Conservation (phyloP, 2,329 filamentous ascomycete species). For the Amesomyces nigricolor region DNA sequence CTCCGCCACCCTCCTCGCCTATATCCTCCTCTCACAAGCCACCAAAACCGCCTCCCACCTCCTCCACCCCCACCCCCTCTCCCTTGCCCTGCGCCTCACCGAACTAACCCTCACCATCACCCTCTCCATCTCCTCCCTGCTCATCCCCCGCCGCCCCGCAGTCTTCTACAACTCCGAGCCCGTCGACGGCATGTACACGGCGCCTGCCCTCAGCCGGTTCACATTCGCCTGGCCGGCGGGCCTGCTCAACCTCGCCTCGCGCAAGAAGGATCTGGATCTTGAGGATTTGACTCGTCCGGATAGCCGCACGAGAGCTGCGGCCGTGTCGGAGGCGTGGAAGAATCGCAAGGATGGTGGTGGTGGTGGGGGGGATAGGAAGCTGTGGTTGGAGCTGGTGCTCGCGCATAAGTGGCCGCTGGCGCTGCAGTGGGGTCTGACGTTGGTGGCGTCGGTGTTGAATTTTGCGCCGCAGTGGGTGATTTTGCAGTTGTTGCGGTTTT, state of each 20-base stretch:
- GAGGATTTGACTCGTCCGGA: slow-evolving; percentile 58
- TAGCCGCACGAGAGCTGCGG: slow-evolving; percentile 47
- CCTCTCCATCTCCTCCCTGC: slow-evolving; percentile 46
- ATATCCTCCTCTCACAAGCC: slow-evolving; percentile 42
- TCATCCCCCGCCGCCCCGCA: slow-evolving; percentile 61
- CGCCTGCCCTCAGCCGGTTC: slow-evolving; percentile 54
- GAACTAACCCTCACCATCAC: slow-evolving; percentile 43
- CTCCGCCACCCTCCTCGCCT: slow-evolving; percentile 42
- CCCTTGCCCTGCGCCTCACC: slow-evolving; percentile 42
- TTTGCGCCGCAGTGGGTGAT: slow-evolving; percentile 67
- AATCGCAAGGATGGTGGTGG: slow-evolving; percentile 37
- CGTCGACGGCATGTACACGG: slow-evolving; percentile 60
- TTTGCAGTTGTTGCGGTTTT: slow-evolving; percentile 56
- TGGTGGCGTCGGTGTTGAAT: slow-evolving; percentile 51
- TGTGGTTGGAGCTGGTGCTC: slow-evolving; percentile 56
- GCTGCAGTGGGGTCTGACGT: slow-evolving; percentile 54
- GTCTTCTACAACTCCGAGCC: slow-evolving; percentile 53
- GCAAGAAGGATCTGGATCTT: slow-evolving; percentile 56
- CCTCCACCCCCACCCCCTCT: slow-evolving; percentile 30
- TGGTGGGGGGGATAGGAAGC: slow-evolving; percentile 30
- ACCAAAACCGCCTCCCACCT: slow-evolving; percentile 34
- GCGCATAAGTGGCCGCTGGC: slow-evolving; percentile 52
- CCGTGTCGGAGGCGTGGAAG: slow-evolving; percentile 46
- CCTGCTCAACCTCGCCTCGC: slow-evolving; percentile 49
- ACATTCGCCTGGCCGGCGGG: slow-evolving; percentile 60